These are phyloP conservation scores for Salicornia ramosissima DNA, from an alignment of 148 eudicot genomes.

Conservation along the genomic window DNA sequence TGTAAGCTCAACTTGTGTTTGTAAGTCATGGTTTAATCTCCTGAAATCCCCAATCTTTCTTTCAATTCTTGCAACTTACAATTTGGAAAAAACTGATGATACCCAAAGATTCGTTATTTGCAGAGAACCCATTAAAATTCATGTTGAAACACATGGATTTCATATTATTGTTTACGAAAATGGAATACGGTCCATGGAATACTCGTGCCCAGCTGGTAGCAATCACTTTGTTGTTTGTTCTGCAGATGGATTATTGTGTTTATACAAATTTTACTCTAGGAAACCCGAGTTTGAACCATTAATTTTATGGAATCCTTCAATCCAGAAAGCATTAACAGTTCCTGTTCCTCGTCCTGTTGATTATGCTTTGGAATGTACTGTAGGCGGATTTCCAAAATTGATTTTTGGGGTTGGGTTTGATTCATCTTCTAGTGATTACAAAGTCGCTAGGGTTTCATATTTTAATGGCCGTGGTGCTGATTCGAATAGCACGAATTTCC, in stretches of 20 bases:
- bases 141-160: no score
- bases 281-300: conserved; percentile 2
- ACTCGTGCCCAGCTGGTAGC: conserved; percentile 3
- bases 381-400: conserved; percentile 15
- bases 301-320: conserved; percentile 21
- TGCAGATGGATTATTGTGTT: conserved; percentile 14
- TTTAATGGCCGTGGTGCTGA: background rate
- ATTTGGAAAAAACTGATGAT: background rate
- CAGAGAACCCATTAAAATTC: background rate
- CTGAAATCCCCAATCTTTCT: conserved; percentile 3
- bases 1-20: background rate
- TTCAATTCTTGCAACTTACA: conserved; percentile 3
- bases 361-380: background rate
- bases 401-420: conserved; percentile 21
- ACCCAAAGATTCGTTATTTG: background rate
- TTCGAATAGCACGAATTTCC: background rate
- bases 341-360: background rate
- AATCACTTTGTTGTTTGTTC: conserved; percentile 22
- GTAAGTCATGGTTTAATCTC: conserved; percentile 22
- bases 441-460: conserved; percentile 6
- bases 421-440: conserved; percentile 1
- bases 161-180: background rate
- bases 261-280: conserved; percentile 10
- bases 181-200: background rate
- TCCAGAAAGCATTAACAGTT: background rate